These are phyloP conservation scores for Brassica rapa DNA, from an alignment of 345 rosid genomes.

Conservation along the genomic window DNA sequence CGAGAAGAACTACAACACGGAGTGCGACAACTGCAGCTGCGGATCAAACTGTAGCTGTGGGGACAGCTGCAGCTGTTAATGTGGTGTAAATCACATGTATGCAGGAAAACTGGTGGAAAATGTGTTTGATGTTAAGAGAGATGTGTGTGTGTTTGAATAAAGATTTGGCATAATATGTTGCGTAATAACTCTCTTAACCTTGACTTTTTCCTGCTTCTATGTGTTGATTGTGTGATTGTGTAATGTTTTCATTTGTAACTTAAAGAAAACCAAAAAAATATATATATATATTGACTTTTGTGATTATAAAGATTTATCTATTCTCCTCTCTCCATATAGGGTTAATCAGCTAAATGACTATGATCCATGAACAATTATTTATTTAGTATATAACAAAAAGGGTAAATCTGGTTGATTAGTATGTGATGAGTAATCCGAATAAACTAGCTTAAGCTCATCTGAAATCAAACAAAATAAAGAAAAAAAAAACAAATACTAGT, in stretches of 20 bases:
- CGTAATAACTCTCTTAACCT: conserved; percentile 20
- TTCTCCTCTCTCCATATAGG: background rate
- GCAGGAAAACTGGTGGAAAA: conserved; percentile 6
- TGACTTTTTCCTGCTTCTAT: conserved; percentile 6
- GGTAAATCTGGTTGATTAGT: background rate
- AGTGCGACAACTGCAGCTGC: conserved; percentile 59
- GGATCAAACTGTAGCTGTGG: conserved; percentile 72
- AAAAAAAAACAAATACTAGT: background rate
- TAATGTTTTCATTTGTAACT: conserved; percentile 11
- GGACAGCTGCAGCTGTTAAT: conserved; percentile 50
- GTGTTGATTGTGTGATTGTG: conserved; percentile 16
- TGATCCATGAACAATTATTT: background rate
- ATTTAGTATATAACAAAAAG: background rate
- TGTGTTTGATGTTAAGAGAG: conserved; percentile 23
- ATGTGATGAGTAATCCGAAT: background rate
- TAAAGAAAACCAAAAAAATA: background rate
- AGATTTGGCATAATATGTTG: conserved; percentile 16
- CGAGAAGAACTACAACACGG: conserved; percentile 42
- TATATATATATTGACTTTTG: conserved; percentile 23
- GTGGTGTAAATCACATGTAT: conserved; percentile 8
- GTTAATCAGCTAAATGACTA: background rate
- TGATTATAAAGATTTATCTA: background rate
- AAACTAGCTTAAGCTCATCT: background rate
- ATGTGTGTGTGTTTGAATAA: conserved; percentile 20
- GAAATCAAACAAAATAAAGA: background rate